These are phyloP conservation scores for Fusarium torulosum DNA, from an alignment of 2,329 filamentous ascomycete species.

Conservation along the genomic window DNA sequence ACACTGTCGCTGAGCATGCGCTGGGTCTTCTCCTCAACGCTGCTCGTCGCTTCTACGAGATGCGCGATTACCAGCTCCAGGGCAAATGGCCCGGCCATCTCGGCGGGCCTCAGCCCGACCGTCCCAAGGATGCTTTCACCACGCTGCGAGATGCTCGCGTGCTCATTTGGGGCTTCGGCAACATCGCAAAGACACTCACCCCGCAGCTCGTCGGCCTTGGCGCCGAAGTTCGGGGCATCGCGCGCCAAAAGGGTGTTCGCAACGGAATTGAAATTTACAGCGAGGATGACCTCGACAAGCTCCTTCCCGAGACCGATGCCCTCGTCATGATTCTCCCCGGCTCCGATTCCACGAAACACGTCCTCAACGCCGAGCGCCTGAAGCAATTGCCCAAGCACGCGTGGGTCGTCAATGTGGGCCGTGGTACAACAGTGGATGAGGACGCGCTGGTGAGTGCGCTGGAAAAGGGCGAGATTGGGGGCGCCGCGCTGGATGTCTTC, in stretches of 20 bases:
- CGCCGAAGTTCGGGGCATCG: slow-evolving; percentile 69
- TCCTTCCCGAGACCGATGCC: slow-evolving; percentile 70
- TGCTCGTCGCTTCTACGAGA: slow-evolving; percentile 70
- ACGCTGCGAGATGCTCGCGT: slow-evolving; percentile 70
- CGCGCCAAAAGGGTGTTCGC: slow-evolving; percentile 67
- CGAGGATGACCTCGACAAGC: slow-evolving; percentile 65
- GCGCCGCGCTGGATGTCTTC: slow-evolving; percentile 65
- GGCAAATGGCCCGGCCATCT: slow-evolving; percentile 71
- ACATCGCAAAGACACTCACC: slow-evolving; percentile 72
- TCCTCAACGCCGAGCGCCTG: slow-evolving; percentile 66
- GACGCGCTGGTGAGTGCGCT: slow-evolving; percentile 62
- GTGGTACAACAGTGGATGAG: slow-evolving; percentile 63
- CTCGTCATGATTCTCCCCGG: slow-evolving; percentile 77
- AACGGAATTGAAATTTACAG: slow-evolving; percentile 68
- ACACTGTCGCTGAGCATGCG: slow-evolving; percentile 74
- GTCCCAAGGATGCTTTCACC: slow-evolving; percentile 68
- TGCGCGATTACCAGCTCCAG: slow-evolving; percentile 71
- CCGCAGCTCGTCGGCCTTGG: slow-evolving; percentile 68
- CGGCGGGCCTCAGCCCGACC: slow-evolving; percentile 70
- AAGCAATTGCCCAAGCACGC: slow-evolving; percentile 67
- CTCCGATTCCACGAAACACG: slow-evolving; percentile 66
- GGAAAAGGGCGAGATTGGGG: slow-evolving; percentile 58
- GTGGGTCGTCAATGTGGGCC: slow-evolving; percentile 67
- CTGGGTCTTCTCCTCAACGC: slow-evolving; percentile 68
- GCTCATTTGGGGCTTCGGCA: slow-evolving; percentile 74